Evolutionary conservation across 768 basidiomycete species (phyloP).

Genomic region (Amanita phalloides): DNA sequence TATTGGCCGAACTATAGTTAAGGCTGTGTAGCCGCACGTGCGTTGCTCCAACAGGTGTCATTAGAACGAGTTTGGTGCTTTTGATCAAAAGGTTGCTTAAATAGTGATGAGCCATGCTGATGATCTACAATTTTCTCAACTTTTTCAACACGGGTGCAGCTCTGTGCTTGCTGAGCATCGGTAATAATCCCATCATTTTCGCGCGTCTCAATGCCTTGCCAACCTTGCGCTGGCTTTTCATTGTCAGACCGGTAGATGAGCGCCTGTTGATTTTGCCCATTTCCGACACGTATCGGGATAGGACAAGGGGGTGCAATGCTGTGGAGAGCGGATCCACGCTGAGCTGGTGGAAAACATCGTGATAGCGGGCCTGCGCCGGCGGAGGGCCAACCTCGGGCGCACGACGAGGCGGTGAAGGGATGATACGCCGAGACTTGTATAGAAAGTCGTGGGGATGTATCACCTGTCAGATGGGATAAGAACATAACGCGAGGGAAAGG

Average conservation of each 20-base stretch:
- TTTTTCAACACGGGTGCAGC: background rate
- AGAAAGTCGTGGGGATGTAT: slow-evolving; percentile 32
- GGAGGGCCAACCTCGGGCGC: slow-evolving; percentile 44
- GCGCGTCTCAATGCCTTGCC: slow-evolving; percentile 83
- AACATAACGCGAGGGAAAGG: background rate
- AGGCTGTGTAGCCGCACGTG: slow-evolving; percentile 4
- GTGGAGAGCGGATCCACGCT: slow-evolving; percentile 66
- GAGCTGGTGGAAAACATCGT: slow-evolving; percentile 65
- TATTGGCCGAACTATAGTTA: slow-evolving; percentile 77
- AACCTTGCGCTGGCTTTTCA: slow-evolving; percentile 66
- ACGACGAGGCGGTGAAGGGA: slow-evolving; percentile 12
- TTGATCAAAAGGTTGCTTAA: no score
- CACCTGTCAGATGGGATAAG: slow-evolving; percentile 22
- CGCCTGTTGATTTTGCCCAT: slow-evolving; percentile 80
- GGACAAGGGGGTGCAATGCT: slow-evolving; percentile 45
- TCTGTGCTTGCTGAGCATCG: slow-evolving; percentile 31
- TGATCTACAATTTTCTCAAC: no score
- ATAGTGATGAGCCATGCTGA: no score
- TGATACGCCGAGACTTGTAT: slow-evolving; percentile 23
- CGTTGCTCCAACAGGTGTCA: slow-evolving; percentile 3
- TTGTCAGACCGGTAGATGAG: slow-evolving; percentile 59
- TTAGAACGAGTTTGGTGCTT: no score
- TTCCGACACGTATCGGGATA: slow-evolving; percentile 50
- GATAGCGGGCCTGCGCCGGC: slow-evolving; percentile 36
- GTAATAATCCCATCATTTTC: slow-evolving; percentile 85